phyloP scores from a whole-genome alignment of 441 rosid species.

The Erodium texanum region DNA sequence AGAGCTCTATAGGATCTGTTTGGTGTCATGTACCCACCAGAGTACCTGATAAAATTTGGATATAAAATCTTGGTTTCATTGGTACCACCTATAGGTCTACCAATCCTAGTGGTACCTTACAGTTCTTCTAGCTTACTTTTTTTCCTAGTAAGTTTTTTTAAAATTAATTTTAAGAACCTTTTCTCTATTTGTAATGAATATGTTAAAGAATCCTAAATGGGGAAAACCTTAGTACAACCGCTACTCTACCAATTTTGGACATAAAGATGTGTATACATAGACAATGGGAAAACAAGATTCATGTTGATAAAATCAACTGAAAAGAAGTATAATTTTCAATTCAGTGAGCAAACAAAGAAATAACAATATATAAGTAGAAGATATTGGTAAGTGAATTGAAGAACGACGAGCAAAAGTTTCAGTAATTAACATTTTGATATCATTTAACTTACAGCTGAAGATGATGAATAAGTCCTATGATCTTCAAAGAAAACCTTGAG shows the following conservation, averaged over 20 bases:
- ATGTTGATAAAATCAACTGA: background rate
- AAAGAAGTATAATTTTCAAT: background rate
- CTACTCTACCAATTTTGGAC: background rate
- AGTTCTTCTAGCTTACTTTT: background rate
- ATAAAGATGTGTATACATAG: background rate
- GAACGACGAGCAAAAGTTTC: conserved; percentile 5
- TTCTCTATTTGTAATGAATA: no score
- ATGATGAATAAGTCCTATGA: conserved; percentile 85
- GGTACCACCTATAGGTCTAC: background rate
- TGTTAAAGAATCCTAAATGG: no score
- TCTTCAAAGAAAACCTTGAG: conserved; percentile 84
- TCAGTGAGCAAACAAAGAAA: background rate
- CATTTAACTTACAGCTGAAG: conserved; percentile 67
- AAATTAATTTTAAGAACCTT: background rate
- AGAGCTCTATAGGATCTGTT: background rate
- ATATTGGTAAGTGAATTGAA: background rate
- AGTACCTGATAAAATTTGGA: background rate
- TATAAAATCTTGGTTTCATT: background rate
- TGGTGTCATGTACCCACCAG: background rate
- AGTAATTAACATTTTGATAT: conserved; percentile 7
- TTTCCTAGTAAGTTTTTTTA: background rate
- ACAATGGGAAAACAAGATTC: conserved; percentile 1
- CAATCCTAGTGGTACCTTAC: background rate
- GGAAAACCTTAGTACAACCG: background rate
- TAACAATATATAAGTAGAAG: background rate